phyloP scores from a whole-genome alignment of 345 rosid species.

The Brassica cretica region DNA sequence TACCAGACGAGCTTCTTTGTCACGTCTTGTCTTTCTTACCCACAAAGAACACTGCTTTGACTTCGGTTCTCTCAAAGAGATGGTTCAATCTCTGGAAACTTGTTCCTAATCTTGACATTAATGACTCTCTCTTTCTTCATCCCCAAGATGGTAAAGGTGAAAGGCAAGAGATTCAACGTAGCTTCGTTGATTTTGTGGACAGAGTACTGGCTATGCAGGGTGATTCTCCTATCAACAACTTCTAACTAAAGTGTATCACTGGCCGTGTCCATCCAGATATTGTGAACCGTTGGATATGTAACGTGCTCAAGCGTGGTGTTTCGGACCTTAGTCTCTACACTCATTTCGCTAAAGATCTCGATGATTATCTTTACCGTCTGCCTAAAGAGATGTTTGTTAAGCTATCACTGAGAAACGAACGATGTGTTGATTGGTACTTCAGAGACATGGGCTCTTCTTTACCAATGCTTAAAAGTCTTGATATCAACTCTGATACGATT shows the following conservation, averaged over 20 bases:
- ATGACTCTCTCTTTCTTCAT: background rate
- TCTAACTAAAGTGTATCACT: background rate
- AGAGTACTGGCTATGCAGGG: background rate
- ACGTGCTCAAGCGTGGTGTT: slow-evolving; percentile 7
- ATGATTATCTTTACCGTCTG: background rate
- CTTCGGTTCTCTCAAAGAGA: background rate
- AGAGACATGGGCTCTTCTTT: too few species aligned
- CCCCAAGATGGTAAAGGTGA: background rate
- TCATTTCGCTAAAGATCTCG: background rate
- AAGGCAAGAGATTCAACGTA: background rate
- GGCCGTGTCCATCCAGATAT: background rate
- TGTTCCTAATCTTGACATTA: background rate
- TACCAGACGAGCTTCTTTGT: slow-evolving; percentile 6
- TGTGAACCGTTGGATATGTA: slow-evolving; percentile 18
- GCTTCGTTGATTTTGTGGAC: slow-evolving; percentile 10
- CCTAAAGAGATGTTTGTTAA: background rate
- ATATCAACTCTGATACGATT: too few species aligned
- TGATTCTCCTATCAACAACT: background rate
- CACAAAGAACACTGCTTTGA: slow-evolving; percentile 13
- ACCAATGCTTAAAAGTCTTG: too few species aligned
- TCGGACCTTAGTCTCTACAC: background rate
- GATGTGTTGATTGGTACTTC: too few species aligned
- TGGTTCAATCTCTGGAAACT: slow-evolving; percentile 14
- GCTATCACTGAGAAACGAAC: background rate
- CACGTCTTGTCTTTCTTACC: background rate